phyloP scores from a whole-genome alignment of 1,139 yeast genomes.

The Saccharomycopsis phalli region DNA sequence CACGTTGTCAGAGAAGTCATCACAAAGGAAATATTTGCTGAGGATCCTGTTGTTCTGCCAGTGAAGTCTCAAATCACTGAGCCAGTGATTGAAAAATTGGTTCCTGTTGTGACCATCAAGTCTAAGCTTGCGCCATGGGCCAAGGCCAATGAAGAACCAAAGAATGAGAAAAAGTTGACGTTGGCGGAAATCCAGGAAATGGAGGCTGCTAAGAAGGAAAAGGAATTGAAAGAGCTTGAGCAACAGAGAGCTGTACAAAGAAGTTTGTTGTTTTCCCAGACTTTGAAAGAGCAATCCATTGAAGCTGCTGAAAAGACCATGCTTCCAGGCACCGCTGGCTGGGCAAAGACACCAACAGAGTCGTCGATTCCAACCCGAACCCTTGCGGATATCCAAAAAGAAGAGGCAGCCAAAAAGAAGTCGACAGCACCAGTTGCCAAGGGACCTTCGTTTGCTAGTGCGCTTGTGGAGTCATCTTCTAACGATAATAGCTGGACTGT shows the following conservation, averaged over 20 bases:
- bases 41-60: conserved; percentile 12
- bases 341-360: conserved; percentile 22
- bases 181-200: conserved; percentile 63
- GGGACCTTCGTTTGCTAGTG: conserved; percentile 29
- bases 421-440: conserved; percentile 22
- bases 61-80: conserved; percentile 16
- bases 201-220: conserved; percentile 47
- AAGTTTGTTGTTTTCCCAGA: conserved; percentile 24
- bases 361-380: conserved; percentile 32
- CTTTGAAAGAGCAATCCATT: conserved; percentile 25
- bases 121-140: conserved; percentile 54
- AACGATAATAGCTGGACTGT: conserved; percentile 30
- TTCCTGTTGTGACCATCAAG: conserved; percentile 19
- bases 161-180: conserved; percentile 41
- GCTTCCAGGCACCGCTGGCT: conserved; percentile 20
- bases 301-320: conserved; percentile 22
- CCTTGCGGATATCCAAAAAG: conserved; percentile 40
- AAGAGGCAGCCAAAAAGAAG: conserved; percentile 30
- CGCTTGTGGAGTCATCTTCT: conserved; percentile 25
- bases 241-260: conserved; percentile 25
- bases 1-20: conserved; percentile 19
- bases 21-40: conserved; percentile 10
- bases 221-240: conserved; percentile 26
- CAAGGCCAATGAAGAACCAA: conserved; percentile 23
- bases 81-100: conserved; percentile 14